Evolutionary conservation across 1,284 basidiomycete species (phyloP).

Genomic region (Puccinia coronata): DNA sequence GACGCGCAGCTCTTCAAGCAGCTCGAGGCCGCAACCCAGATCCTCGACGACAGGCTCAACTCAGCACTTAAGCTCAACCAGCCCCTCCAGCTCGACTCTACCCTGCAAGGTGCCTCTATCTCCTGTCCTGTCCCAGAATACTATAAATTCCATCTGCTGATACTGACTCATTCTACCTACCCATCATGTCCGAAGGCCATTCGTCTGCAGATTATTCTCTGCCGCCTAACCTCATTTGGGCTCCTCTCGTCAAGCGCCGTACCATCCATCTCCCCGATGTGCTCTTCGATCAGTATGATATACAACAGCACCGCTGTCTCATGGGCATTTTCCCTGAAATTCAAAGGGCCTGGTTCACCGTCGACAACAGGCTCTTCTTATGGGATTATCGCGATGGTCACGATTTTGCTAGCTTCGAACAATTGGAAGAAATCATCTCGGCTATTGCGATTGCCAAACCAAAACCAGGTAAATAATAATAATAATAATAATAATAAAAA

Average conservation of each 20-base stretch:
- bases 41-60: constrained; percentile 41
- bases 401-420: constrained; percentile 82
- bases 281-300: constrained; percentile 76
- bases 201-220: constrained; percentile 66
- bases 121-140: background rate
- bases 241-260: constrained; percentile 76
- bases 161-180: background rate
- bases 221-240: constrained; percentile 73
- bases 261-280: constrained; percentile 78
- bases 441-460: constrained; percentile 61
- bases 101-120: constrained; percentile 21
- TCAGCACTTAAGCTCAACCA: constrained; percentile 19
- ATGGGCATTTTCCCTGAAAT: constrained; percentile 94
- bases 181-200: constrained; percentile 42
- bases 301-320: constrained; percentile 53
- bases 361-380: constrained; percentile 89
- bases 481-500: constrained; percentile 51
- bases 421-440: constrained; percentile 86
- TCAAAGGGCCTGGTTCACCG: constrained; percentile 90
- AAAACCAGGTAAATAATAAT: constrained; percentile 52
- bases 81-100: constrained; percentile 28
- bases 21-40: constrained; percentile 23
- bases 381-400: constrained; percentile 97
- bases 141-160: background rate
- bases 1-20: constrained; percentile 19